Evolutionary conservation across 169 alveolate species (phyloP).

Genomic region (Plasmodium ovale): DNA sequence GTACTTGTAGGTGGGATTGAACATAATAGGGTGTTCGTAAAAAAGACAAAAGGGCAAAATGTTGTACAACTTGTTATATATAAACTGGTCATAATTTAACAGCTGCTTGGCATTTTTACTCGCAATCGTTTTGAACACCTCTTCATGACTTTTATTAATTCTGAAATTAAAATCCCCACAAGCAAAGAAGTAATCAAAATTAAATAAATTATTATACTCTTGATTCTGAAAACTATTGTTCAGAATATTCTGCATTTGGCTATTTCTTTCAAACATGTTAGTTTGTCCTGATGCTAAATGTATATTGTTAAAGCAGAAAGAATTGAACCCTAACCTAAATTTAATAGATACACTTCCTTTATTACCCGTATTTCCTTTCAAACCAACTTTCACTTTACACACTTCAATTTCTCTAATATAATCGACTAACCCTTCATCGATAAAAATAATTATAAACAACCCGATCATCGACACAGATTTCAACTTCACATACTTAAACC

Average conservation of each 20-base stretch:
- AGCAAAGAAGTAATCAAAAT: constrained; percentile 78
- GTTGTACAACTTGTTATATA: constrained; percentile 59
- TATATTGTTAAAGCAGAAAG: constrained; percentile 85
- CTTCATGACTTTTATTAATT: constrained; percentile 67
- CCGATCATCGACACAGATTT: constrained; percentile 90
- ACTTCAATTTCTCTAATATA: constrained; percentile 83
- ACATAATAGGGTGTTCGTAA: constrained; percentile 50
- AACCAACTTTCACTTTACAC: constrained; percentile 89
- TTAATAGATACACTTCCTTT: constrained; percentile 91
- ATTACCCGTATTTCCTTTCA: constrained; percentile 91
- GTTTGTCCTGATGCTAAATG: constrained; percentile 91
- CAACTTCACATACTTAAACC: constrained; percentile 77
- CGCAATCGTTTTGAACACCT: constrained; percentile 48
- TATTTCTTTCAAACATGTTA: constrained; percentile 85
- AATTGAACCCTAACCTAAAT: constrained; percentile 79
- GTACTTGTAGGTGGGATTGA: constrained; percentile 74
- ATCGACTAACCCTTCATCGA: constrained; percentile 81
- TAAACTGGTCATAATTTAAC: constrained; percentile 62
- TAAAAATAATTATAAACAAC: constrained; percentile 84
- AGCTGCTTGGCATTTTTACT: constrained; percentile 32
- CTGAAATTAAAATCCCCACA: constrained; percentile 78
- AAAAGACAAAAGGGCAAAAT: constrained; percentile 68
- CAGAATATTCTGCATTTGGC: constrained; percentile 83
- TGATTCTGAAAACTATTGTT: constrained; percentile 79
- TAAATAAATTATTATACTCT: constrained; percentile 76